Conservation (phyloP, 1,284 basidiomycete species). For the Ustilago bromivora region DNA sequence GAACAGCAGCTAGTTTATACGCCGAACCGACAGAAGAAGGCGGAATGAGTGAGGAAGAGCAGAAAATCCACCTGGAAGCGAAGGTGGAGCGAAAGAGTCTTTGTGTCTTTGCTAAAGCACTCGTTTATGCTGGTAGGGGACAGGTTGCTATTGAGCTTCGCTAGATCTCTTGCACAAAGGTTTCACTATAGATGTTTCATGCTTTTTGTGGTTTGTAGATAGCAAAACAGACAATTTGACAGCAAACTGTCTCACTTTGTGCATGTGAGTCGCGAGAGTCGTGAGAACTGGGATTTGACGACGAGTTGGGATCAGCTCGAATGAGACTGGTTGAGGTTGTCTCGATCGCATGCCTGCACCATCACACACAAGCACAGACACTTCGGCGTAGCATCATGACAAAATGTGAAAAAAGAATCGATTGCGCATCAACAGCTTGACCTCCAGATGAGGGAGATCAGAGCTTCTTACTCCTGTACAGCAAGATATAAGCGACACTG, state of each 20-base stretch:
- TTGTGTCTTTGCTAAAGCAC: constrained; percentile 33
- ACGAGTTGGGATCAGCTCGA: no score
- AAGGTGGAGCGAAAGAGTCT: constrained; percentile 23
- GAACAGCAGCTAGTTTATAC: not conserved
- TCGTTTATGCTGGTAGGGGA: constrained; percentile 37
- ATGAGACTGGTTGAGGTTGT: no score
- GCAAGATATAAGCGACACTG: constrained; percentile 66
- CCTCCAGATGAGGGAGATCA: not conserved
- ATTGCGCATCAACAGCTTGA: not conserved
- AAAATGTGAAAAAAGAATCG: not conserved
- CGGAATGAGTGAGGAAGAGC: constrained; percentile 9
- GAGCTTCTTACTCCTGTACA: constrained; percentile 59
- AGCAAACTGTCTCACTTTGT: no score
- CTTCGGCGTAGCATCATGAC: no score
- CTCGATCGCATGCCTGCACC: no score
- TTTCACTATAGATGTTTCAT: not conserved
- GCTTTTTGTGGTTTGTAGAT: not conserved
- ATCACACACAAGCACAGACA: no score
- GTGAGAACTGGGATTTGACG: no score
- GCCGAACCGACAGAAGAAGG: not conserved
- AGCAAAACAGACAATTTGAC: no score
- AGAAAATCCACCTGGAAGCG: constrained; percentile 14
- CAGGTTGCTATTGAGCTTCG: constrained; percentile 31
- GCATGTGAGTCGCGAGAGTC: no score
- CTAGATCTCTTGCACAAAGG: not conserved